Evolutionary conservation across 2,329 filamentous ascomycete species (phyloP).

Genomic region (Cladosporium sp.): DNA sequence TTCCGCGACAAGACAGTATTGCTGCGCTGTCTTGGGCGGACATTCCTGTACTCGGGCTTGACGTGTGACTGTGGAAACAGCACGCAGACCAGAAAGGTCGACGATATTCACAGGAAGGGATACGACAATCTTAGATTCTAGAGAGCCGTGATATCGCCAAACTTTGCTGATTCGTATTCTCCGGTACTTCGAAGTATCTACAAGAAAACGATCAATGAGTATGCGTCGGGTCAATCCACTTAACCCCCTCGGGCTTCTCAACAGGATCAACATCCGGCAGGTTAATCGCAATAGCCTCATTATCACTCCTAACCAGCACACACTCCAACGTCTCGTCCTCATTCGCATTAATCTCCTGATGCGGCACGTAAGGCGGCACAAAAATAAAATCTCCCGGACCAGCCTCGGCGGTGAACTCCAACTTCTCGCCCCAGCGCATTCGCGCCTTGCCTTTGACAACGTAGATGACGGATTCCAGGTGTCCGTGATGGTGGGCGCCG

Average conservation of each 20-base stretch:
- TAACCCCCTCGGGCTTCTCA: conserved; percentile 41
- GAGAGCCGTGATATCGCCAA: no score
- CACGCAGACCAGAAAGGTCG: no score
- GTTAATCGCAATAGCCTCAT: conserved; percentile 43
- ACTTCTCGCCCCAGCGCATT: conserved; percentile 44
- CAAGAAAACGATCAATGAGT: neutral
- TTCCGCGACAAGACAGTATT: neutral
- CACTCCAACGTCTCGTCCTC: conserved; percentile 41
- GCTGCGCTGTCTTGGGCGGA: neutral
- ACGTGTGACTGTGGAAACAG: no score
- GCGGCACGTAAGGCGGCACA: conserved; percentile 43
- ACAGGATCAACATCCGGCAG: conserved; percentile 41
- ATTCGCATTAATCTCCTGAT: conserved; percentile 45
- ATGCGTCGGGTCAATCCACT: conserved; percentile 45
- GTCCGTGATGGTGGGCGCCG: conserved; percentile 43
- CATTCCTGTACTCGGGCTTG: neutral
- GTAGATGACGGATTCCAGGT: conserved; percentile 45
- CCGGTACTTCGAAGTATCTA: no score
- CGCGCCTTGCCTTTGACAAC: conserved; percentile 42
- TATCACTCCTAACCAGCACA: conserved; percentile 41
- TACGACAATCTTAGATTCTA: no score
- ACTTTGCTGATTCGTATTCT: neutral
- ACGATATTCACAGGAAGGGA: no score
- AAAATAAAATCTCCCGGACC: conserved; percentile 46
- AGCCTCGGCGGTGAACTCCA: conserved; percentile 44